These are phyloP conservation scores for Scleroderma bovista DNA, from an alignment of 768 basidiomycete species.

Conservation along the genomic window DNA sequence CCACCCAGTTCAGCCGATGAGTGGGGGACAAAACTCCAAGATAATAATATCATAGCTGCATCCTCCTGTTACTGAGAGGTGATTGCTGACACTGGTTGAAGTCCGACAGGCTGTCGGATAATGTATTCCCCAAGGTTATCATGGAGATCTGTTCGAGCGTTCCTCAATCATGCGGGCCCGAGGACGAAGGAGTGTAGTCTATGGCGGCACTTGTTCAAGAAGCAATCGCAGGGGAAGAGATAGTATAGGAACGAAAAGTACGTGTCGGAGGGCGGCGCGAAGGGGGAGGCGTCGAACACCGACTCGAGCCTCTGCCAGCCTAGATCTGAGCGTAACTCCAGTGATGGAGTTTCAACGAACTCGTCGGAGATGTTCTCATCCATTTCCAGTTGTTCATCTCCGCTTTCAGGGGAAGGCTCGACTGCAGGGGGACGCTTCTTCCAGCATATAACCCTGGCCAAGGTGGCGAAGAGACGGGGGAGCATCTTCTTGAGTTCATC, in stretches of 20 bases:
- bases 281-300: conserved; percentile 48
- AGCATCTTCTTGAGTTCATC: conserved; percentile 52
- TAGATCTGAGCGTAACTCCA: conserved; percentile 50
- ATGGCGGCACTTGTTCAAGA: too few relatives aligned
- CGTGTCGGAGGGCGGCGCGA: conserved; percentile 53
- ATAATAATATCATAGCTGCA: too few relatives aligned
- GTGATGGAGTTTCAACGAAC: conserved; percentile 31
- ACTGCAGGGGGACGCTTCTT: conserved; percentile 42
- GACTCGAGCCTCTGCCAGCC: conserved; percentile 64
- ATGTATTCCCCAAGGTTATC: too few relatives aligned
- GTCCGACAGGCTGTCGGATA: too few relatives aligned
- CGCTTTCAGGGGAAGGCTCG: conserved; percentile 26
- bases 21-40: too few relatives aligned
- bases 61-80: too few relatives aligned
- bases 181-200: too few relatives aligned
- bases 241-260: conserved; percentile 84
- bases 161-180: too few relatives aligned
- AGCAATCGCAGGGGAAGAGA: conserved; percentile 88
- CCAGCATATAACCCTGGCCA: conserved; percentile 75
- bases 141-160: too few relatives aligned
- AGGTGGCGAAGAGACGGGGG: conserved; percentile 59
- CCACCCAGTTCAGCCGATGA: too few relatives aligned
- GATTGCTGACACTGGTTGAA: too few relatives aligned
- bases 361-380: conserved; percentile 13
- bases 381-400: conserved; percentile 27